Conservation (phyloP, 148 eudicot genomes). For the Persicaria tinctoria region DNA sequence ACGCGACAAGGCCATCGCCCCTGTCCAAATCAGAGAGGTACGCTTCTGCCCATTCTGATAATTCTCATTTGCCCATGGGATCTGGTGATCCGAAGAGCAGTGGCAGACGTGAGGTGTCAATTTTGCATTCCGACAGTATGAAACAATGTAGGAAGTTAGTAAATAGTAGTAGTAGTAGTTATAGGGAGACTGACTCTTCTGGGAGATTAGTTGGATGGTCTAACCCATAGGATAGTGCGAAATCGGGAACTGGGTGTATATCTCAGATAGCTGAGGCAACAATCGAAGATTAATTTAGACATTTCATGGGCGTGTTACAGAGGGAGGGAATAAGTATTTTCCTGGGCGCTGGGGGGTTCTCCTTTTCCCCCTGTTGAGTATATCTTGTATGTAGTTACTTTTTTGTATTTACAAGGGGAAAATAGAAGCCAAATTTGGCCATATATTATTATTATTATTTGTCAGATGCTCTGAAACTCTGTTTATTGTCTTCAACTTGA, state of each 20-base stretch:
- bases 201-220: constrained; percentile 27
- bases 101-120: constrained; percentile 17
- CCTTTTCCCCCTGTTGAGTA: constrained; percentile 2
- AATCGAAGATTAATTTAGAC: neutral
- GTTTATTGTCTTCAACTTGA: neutral
- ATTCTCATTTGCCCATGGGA: constrained; percentile 11
- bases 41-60: constrained; percentile 26
- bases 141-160: constrained; percentile 31
- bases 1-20: constrained; percentile 32
- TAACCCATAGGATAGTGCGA: constrained; percentile 28
- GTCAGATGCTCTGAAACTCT: neutral
- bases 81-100: constrained; percentile 11
- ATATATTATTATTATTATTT: neutral
- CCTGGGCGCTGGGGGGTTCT: neutral
- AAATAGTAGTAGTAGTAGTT: constrained; percentile 29
- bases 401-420: constrained; percentile 1
- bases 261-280: constrained; percentile 21
- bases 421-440: constrained; percentile 2
- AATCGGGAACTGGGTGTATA: constrained; percentile 27
- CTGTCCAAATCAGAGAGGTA: constrained; percentile 38
- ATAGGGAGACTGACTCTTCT: constrained; percentile 29
- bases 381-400: constrained; percentile 10
- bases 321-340: constrained; percentile 1
- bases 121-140: constrained; percentile 37
- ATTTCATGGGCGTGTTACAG: neutral